These are phyloP conservation scores for Podila epicladia DNA, from an alignment of 192 early-diverging fungal genomes.

Conservation along the genomic window DNA sequence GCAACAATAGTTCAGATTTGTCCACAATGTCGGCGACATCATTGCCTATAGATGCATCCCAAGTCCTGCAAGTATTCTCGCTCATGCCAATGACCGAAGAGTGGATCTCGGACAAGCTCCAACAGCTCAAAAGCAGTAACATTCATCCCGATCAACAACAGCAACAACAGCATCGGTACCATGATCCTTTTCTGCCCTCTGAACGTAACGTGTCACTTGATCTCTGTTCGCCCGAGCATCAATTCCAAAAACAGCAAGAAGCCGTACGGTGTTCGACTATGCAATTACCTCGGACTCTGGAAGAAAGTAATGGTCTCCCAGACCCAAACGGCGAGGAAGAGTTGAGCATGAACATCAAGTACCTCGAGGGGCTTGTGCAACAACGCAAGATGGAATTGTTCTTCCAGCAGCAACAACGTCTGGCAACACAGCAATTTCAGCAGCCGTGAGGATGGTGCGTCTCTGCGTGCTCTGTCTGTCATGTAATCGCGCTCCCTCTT, in stretches of 20 bases:
- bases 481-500: too few species aligned
- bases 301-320: background rate
- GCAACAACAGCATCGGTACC: constrained; percentile 6
- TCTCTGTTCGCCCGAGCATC: background rate
- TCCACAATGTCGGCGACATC: too few species aligned
- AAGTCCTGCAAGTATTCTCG: background rate
- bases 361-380: constrained; percentile 13
- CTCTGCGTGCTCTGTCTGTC: too few species aligned
- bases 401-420: constrained; percentile 7
- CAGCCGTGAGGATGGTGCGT: background rate
- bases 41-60: too few species aligned
- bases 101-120: background rate
- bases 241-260: background rate
- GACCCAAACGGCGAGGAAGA: constrained; percentile 10
- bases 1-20: too few species aligned
- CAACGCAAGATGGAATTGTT: constrained; percentile 15
- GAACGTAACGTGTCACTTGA: background rate
- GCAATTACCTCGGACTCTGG: background rate
- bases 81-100: background rate
- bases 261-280: too few species aligned
- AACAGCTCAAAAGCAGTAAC: background rate
- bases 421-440: background rate
- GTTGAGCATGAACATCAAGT: constrained; percentile 22
- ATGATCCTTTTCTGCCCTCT: constrained; percentile 1
- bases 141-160: constrained; percentile 3